These are phyloP conservation scores for Penicillium waksmanii DNA, from an alignment of 495 filamentous ascomycete genomes.

Conservation along the genomic window DNA sequence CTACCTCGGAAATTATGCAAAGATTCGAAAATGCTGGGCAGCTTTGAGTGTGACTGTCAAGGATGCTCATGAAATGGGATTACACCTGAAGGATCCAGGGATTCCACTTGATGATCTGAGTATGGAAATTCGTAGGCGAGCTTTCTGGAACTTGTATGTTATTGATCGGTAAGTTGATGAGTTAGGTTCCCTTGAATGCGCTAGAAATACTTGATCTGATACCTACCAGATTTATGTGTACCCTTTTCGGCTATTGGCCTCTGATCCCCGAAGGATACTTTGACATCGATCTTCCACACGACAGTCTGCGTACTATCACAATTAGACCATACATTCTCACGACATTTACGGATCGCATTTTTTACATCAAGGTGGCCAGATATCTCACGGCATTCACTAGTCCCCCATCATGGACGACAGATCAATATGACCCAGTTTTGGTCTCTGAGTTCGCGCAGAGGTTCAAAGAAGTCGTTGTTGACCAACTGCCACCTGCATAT, in stretches of 20 bases:
- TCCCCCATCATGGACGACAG: conserved; percentile 23
- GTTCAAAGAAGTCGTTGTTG: conserved; percentile 23
- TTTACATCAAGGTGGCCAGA: conserved; percentile 22
- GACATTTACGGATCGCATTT: conserved; percentile 23
- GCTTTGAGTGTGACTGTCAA: conserved; percentile 20
- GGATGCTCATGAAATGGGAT: conserved; percentile 24
- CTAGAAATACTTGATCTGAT: not conserved
- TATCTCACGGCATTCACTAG: conserved; percentile 26
- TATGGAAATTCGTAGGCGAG: conserved; percentile 22
- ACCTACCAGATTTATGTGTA: conserved; percentile 19
- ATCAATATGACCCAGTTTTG: conserved; percentile 15
- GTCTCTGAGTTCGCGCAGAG: conserved; percentile 23
- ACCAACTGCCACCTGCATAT: conserved; percentile 18
- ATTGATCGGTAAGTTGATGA: conserved; percentile 22
- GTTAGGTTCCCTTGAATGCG: not conserved
- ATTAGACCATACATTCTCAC: conserved; percentile 19
- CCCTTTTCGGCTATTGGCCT: conserved; percentile 25
- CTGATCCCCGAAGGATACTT: conserved; percentile 28
- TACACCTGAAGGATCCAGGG: conserved; percentile 21
- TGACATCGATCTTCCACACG: conserved; percentile 21
- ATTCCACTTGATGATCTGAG: conserved; percentile 18
- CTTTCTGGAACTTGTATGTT: conserved; percentile 27
- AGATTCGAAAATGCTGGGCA: conserved; percentile 22
- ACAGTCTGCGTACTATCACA: conserved; percentile 12
- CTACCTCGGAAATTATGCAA: conserved; percentile 20